A percentile compares a stretch with the other conserved stretches of the same genome.
phyloP scores from a whole-genome alignment of 352 stramenopile species.

The Globisporangium recalcitrans region DNA sequence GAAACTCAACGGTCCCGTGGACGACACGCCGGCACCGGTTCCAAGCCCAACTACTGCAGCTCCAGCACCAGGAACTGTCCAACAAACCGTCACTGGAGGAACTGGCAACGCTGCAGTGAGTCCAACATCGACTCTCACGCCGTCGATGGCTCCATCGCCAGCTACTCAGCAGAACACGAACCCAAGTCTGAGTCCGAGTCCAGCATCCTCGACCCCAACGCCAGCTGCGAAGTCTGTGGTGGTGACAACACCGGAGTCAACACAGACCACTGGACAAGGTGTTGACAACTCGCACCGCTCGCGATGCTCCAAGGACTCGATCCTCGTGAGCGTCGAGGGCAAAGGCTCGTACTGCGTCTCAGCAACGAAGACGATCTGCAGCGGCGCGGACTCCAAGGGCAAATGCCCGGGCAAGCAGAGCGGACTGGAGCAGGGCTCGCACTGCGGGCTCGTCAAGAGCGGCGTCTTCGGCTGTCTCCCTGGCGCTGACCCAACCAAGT shows the following conservation, averaged over 20 bases:
- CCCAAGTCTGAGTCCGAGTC: background rate
- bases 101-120: background rate
- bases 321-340: constrained; percentile 8
- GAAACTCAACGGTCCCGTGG: background rate
- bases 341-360: constrained; percentile 10
- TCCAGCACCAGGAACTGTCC: background rate
- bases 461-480: constrained; percentile 8
- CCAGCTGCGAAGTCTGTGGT: background rate
- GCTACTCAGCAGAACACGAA: background rate
- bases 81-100: background rate
- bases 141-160: constrained; percentile 2
- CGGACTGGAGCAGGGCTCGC: constrained; percentile 4
- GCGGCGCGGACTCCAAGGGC: background rate
- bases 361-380: background rate
- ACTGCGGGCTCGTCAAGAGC: constrained; percentile 7
- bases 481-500: background rate
- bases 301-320: constrained; percentile 1
- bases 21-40: background rate
- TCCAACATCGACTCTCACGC: background rate
- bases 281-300: background rate
- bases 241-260: background rate
- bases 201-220: background rate
- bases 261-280: background rate
- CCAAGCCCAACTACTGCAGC: background rate
- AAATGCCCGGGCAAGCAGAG: constrained; percentile 6